Base-by-base conservation (phyloP, 164 flowering plant genomes). In the Chloranthus sessilifolius region DNA sequence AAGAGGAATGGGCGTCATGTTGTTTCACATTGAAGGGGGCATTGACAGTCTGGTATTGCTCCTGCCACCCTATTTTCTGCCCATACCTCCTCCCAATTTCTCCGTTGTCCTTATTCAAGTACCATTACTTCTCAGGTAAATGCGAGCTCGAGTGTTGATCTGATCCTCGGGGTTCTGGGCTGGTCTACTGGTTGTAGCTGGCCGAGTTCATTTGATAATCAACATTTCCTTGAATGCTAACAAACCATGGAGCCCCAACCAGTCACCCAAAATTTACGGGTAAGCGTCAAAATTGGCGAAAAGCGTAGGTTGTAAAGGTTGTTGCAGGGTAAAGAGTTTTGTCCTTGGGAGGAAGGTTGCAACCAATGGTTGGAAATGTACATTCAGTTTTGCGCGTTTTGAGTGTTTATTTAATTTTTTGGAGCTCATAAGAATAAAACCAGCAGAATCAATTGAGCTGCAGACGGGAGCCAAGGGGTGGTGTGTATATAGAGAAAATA, bases 101-200 rank as follows among this genome's bases (percentile, higher is more conserved):
- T 36, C 26, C 54, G 6, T 23, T 9, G 27, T 9, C n/a, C 11
- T 22, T 11, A 9, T 36, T 19, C 12, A 30, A 31, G 43, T 11
- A n/a, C 22, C 10, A 11, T 17, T 17, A 14, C 16, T 34, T 36
- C 31, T 21, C 85, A 91, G 98, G 79, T 73, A 22, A 74, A 65
- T 55, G 87, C 80, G 28, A 79, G 95, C 56, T 72, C 80, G 8
- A 81, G 73, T 22, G 58, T 82, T 34, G 95, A 88, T 68, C 53
- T 70, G 43, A 68, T 88, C 35, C 76, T 75, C 15, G 98, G 98
- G 36, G 94, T 92, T 44, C 63, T 92, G 52, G 84, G 82, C 50
- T 88, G 94, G 96, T 92, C 98, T 17, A 66, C 73, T 1, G 98
- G 98, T 48, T 92, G 98, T 74, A 92, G 89, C 62, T 92, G 88